Percentiles rank a stretch among this genome's conserved stretches.
Evolutionary conservation across 169 alveolate species (phyloP).

Genomic region (Plasmodium fragile): DNA sequence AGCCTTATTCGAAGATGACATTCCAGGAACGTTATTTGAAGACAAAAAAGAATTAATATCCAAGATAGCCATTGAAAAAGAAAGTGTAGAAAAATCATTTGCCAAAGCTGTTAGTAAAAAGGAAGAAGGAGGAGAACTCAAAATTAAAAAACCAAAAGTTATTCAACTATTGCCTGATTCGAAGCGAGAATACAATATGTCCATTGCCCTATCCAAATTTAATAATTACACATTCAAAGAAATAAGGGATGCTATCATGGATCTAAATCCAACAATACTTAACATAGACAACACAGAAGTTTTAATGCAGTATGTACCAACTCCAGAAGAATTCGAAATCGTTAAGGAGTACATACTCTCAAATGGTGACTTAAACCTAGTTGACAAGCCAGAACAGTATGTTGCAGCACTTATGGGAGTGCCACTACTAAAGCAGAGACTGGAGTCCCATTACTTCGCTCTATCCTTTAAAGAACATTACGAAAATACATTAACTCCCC

Average conservation of each 20-base stretch:
- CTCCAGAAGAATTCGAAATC: constrained; percentile 89
- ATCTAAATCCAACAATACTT: constrained; percentile 88
- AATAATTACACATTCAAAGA: constrained; percentile 91
- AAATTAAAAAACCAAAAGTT: constrained; percentile 76
- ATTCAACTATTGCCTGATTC: constrained; percentile 92
- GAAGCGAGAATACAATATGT: constrained; percentile 93
- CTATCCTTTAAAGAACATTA: constrained; percentile 88
- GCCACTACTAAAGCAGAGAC: constrained; percentile 89
- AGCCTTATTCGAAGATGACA: constrained; percentile 90
- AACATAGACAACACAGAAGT: constrained; percentile 92
- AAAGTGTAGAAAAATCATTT: constrained; percentile 85
- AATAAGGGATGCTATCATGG: constrained; percentile 91
- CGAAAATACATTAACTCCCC: constrained; percentile 86
- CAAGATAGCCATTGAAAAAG: constrained; percentile 85
- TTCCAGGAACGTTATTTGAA: constrained; percentile 90
- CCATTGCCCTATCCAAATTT: constrained; percentile 92
- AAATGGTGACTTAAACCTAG: constrained; percentile 90
- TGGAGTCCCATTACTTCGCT: constrained; percentile 89
- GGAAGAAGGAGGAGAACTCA: constrained; percentile 16
- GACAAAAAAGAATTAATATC: constrained; percentile 85
- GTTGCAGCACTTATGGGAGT: constrained; percentile 92
- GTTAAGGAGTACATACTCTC: constrained; percentile 89
- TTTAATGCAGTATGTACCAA: constrained; percentile 88
- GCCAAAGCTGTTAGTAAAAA: constrained; percentile 80
- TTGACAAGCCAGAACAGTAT: constrained; percentile 93